phyloP scores from a whole-genome alignment of 2,329 filamentous ascomycete species.

The Dactylellina leptospora region DNA sequence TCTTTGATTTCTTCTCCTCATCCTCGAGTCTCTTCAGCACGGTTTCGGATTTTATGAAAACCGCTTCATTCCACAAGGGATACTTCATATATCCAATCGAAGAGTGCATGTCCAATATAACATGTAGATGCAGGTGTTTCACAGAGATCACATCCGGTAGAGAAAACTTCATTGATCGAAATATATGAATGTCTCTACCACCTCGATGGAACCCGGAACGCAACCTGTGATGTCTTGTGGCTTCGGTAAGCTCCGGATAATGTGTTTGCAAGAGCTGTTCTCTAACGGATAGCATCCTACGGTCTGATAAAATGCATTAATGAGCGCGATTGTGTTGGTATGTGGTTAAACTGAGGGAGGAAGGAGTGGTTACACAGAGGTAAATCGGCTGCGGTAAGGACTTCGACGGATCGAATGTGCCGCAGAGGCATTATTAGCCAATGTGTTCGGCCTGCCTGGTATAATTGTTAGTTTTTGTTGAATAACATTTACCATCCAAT shows the following conservation, averaged over 20 bases:
- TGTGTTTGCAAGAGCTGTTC: slow-evolving; percentile 27
- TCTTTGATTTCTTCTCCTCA: slow-evolving; percentile 13
- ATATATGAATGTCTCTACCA: slow-evolving; percentile 11
- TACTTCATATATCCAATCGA: slow-evolving; percentile 24
- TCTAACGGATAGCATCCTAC: slow-evolving; percentile 41
- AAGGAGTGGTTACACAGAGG: slow-evolving; percentile 42
- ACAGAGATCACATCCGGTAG: slow-evolving; percentile 44
- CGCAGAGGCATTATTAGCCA: slow-evolving; percentile 48
- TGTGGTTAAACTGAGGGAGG: slow-evolving; percentile 4
- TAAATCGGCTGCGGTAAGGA: slow-evolving; percentile 32
- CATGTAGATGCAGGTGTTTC: slow-evolving; percentile 43
- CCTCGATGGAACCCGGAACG: slow-evolving; percentile 42
- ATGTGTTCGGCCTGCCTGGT: slow-evolving; percentile 37
- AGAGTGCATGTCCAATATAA: slow-evolving; percentile 32
- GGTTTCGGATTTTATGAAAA: slow-evolving; percentile 24
- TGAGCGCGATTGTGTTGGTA: slow-evolving; percentile 26
- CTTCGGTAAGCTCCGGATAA: slow-evolving; percentile 31
- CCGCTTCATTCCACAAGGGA: slow-evolving; percentile 28
- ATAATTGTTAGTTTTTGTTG: neutral
- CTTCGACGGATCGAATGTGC: slow-evolving; percentile 45
- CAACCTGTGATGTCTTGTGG: slow-evolving; percentile 7
- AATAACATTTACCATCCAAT: neutral
- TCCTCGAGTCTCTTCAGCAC: slow-evolving; percentile 32
- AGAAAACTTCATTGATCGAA: slow-evolving; percentile 10
- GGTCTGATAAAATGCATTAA: slow-evolving; percentile 17